Base-by-base conservation (phyloP, 768 basidiomycete species). In the Agrocybe pediades region DNA sequence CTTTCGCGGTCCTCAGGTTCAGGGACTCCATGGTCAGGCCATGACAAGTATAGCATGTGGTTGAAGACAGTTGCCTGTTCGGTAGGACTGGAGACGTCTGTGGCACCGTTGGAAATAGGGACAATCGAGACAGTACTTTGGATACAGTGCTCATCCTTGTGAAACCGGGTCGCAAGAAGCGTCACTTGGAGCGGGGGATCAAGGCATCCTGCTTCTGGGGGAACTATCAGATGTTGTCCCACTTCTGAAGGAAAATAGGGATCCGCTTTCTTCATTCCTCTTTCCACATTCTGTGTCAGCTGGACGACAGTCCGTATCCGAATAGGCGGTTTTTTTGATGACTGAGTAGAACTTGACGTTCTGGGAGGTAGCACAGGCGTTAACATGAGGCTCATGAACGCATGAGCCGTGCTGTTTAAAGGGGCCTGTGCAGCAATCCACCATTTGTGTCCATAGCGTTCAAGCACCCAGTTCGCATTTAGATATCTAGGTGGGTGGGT, bases 391-490 rank as follows among this genome's bases (percentile, higher is more conserved):
- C 83, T 88, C 64, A 95, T 81, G 68, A 93, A 93, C 4, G 89
- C 73, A 62, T 94, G 88, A 0, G 81, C 76, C 0, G 92, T 90
- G 44, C 73, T 65, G 4, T 78, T 82, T 27, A 92, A 70, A 0
- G 93, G 91, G 0, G 92, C 93, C 65, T 95, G 92, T 0, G 90
- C 80, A 2, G 91, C 90, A 53, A 95, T 88, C 88, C 91, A 92
- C 83, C 83, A 86, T 62, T 85, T 88, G 26, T 78, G 78, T 6
- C 92, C 89, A 46, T 74, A 79, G 23, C 76, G 70, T 64, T 95
- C 93, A 41, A 79, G 74, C n/a, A 94, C 85, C 88, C 92, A 94
- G 62, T 81, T 91, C 13, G 88, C 93, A 62, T 95, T 94, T 29
- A 95, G 65, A 67, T 95, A 95, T 44, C 81, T 71, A 11, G 79